Conservation (phyloP, 257 asterid species). For the Fraxinus cuspidata region DNA sequence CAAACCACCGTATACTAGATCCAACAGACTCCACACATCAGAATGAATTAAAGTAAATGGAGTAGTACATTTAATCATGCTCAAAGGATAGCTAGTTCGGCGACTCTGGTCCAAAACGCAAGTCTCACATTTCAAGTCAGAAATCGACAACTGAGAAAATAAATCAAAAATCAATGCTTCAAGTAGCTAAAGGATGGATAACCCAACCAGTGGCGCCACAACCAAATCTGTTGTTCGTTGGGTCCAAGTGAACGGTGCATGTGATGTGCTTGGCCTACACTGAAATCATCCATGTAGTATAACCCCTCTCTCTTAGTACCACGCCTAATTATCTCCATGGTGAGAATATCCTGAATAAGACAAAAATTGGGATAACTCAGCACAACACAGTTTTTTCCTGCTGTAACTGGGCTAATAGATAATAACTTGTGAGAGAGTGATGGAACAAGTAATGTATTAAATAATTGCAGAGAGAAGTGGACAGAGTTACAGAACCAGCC, state of each 20-base stretch:
- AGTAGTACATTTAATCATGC: not conserved
- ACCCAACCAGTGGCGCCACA: not conserved
- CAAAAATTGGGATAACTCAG: not conserved
- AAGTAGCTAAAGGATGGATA: not conserved
- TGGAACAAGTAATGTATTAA: slow-evolving; percentile 2
- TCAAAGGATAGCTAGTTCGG: not conserved
- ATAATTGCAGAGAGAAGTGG: not conserved
- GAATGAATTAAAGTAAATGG: not conserved
- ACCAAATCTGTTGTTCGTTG: not conserved
- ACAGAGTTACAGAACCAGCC: not conserved
- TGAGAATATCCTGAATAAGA: not conserved
- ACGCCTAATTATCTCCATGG: not conserved
- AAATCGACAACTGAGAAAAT: not conserved
- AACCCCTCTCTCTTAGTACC: slow-evolving; percentile 2
- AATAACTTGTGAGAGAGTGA: not conserved
- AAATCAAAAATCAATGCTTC: not conserved
- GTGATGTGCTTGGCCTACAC: not conserved
- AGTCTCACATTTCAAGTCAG: not conserved
- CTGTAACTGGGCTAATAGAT: not conserved
- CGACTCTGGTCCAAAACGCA: not conserved
- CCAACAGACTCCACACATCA: not conserved
- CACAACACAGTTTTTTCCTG: not conserved
- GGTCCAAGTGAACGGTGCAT: too few species aligned
- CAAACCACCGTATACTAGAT: not conserved
- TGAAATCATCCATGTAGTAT: not conserved